phyloP scores from a whole-genome alignment of 2,329 filamentous ascomycete species.

The Colletotrichum gloeosporioides region DNA sequence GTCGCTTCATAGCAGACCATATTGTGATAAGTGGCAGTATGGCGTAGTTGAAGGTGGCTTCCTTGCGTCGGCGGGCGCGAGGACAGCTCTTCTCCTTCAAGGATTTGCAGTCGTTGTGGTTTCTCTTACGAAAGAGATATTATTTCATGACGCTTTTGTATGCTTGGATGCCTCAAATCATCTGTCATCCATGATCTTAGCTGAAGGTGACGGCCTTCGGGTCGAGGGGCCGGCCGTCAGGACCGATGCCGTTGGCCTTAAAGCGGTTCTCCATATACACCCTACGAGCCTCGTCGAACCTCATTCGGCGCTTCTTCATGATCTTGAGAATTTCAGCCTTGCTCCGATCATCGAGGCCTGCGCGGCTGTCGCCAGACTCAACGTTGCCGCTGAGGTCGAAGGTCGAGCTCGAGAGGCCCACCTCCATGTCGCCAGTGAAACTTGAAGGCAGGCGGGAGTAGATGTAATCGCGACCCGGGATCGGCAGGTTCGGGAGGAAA shows the following conservation, averaged over 20 bases:
- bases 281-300: constrained; percentile 89
- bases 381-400: constrained; percentile 88
- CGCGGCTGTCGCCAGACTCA: constrained; percentile 76
- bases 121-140: background rate
- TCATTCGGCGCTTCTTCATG: constrained; percentile 84
- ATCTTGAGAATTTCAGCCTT: constrained; percentile 87
- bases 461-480: constrained; percentile 64
- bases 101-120: background rate
- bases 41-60: background rate
- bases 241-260: constrained; percentile 84
- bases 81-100: background rate
- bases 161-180: background rate
- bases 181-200: constrained; percentile 33
- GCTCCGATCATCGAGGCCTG: constrained; percentile 79
- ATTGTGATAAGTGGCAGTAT: background rate
- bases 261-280: constrained; percentile 88
- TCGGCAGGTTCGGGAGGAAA: constrained; percentile 64
- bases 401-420: constrained; percentile 79
- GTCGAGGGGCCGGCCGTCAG: constrained; percentile 86
- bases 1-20: background rate
- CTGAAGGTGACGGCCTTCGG: constrained; percentile 97
- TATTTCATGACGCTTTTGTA: background rate
- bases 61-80: background rate
- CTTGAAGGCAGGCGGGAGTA: constrained; percentile 80
- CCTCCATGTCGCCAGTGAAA: constrained; percentile 86